A percentile compares a stretch with the other conserved stretches of the same genome.
Evolutionary conservation across 2,329 filamentous ascomycete species (phyloP).

Genomic region (Pyricularia sp.): DNA sequence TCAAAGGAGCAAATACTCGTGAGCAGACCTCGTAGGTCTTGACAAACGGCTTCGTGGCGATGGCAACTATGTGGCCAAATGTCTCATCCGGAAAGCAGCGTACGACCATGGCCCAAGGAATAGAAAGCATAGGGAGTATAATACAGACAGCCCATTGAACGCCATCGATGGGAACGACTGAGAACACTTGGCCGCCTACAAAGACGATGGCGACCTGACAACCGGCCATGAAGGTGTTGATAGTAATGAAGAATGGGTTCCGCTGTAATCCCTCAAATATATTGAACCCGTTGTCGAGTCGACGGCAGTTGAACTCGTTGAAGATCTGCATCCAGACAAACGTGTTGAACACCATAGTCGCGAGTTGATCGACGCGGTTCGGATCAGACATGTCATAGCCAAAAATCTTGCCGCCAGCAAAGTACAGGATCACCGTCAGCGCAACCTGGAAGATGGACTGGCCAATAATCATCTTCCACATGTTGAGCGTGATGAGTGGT

Average conservation of each 20-base stretch:
- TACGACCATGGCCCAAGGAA: slow-evolving; percentile 40
- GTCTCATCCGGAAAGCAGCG: slow-evolving; percentile 38
- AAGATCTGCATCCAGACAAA: slow-evolving; percentile 88
- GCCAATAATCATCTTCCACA: slow-evolving; percentile 99
- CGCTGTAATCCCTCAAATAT: slow-evolving; percentile 72
- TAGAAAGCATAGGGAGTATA: slow-evolving; percentile 24
- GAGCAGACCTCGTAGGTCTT: slow-evolving; percentile 15
- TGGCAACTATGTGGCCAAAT: slow-evolving; percentile 22
- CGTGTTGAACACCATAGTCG: slow-evolving; percentile 70
- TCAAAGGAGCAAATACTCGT: slow-evolving; percentile 7
- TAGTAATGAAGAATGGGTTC: slow-evolving; percentile 75
- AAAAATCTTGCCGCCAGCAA: slow-evolving; percentile 53
- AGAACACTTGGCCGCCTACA: slow-evolving; percentile 8
- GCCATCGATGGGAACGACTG: slow-evolving; percentile 4
- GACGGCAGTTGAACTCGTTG: slow-evolving; percentile 69
- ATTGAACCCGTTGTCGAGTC: slow-evolving; percentile 83
- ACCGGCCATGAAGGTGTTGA: slow-evolving; percentile 71
- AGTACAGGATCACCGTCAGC: slow-evolving; percentile 69
- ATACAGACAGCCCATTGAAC: slow-evolving; percentile 10
- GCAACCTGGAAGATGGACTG: slow-evolving; percentile 84
- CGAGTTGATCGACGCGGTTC: slow-evolving; percentile 41
- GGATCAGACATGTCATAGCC: slow-evolving; percentile 36
- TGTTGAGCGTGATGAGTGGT: slow-evolving; percentile 68
- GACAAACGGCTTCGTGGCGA: slow-evolving; percentile 20
- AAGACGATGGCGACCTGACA: slow-evolving; percentile 5